Conservation (phyloP, 2,329 filamentous ascomycete species). For the Stemphylium vesicarium region DNA sequence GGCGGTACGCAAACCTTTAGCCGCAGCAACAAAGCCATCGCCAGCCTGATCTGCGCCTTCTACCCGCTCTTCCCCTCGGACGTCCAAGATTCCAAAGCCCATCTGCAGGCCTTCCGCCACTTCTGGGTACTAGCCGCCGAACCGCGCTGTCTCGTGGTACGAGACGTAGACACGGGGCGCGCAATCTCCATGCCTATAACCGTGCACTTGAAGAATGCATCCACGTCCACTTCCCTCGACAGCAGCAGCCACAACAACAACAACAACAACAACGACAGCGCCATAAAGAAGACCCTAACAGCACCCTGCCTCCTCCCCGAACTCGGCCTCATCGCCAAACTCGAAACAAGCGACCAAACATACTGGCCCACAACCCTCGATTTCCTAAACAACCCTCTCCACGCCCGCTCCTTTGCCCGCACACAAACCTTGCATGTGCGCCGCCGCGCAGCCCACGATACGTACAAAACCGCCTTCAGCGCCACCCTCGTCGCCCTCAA, state of each 20-base stretch:
- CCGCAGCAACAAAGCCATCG: constrained; percentile 85
- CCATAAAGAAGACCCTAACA: constrained; percentile 39
- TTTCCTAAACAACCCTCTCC: constrained; percentile 67
- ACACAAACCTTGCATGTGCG: constrained; percentile 79
- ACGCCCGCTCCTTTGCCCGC: constrained; percentile 68
- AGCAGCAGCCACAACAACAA: no score
- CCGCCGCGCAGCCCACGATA: constrained; percentile 65
- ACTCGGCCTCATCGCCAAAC: constrained; percentile 65
- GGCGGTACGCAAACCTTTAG: constrained; percentile 93
- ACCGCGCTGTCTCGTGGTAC: constrained; percentile 83
- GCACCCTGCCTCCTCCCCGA: constrained; percentile 69
- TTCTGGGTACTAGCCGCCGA: constrained; percentile 96
- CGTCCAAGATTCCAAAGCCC: constrained; percentile 91
- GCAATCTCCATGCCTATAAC: constrained; percentile 76
- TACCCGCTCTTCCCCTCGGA: constrained; percentile 90
- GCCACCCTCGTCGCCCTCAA: constrained; percentile 78
- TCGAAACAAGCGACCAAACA: constrained; percentile 68
- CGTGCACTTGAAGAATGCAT: constrained; percentile 62
- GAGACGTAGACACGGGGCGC: constrained; percentile 83
- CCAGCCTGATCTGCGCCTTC: constrained; percentile 85
- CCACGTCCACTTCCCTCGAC: no score
- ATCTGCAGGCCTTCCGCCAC: constrained; percentile 94
- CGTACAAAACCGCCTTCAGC: constrained; percentile 68
- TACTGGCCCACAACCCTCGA: constrained; percentile 86
- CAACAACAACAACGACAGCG: constrained; percentile 7